Percentiles rank a stretch among this genome's conserved stretches.
These are phyloP conservation scores for Cicer arietinum DNA, from an alignment of 306 rosid species.

Conservation along the genomic window DNA sequence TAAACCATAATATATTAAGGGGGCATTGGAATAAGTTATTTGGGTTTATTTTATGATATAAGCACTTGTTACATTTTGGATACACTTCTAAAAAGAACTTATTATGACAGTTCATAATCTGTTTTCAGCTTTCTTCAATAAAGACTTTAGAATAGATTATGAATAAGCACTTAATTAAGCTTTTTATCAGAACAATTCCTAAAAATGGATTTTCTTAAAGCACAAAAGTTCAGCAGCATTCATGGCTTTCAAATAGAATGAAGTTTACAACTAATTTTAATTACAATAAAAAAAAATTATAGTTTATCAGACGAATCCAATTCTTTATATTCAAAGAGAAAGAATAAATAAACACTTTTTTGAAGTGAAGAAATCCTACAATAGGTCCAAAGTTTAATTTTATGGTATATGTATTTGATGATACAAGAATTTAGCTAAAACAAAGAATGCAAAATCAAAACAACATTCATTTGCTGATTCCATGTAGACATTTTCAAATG, in stretches of 20 bases:
- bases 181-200: background rate
- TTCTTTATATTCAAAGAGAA: background rate
- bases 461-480: background rate
- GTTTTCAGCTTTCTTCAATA: background rate
- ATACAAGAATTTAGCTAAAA: constrained; percentile 13
- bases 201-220: background rate
- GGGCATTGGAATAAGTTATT: background rate
- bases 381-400: background rate
- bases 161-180: background rate
- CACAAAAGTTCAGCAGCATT: background rate
- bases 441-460: background rate
- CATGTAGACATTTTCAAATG: background rate
- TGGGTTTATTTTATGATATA: background rate
- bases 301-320: background rate
- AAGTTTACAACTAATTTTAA: background rate
- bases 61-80: background rate
- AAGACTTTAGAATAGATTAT: background rate
- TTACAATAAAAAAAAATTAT: background rate
- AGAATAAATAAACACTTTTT: background rate
- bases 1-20: background rate
- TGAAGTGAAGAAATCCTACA: background rate
- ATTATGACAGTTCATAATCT: background rate
- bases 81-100: background rate
- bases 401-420: background rate
- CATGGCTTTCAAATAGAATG: background rate